phyloP scores from a whole-genome alignment of 2,329 filamentous ascomycete species.

The Delphinella strobiligena region DNA sequence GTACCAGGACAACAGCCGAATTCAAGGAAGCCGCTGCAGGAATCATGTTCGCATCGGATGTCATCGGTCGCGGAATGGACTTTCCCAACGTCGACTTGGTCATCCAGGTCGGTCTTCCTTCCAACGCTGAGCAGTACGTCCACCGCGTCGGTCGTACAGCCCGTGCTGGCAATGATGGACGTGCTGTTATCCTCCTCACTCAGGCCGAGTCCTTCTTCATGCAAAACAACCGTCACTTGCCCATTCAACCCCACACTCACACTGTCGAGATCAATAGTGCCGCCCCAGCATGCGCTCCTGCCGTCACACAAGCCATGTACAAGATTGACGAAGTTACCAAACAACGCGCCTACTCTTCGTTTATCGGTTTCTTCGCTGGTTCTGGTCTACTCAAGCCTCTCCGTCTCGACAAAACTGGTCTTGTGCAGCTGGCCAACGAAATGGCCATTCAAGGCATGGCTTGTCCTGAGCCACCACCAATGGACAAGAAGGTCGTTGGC shows the following conservation, averaged over 20 bases:
- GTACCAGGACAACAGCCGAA: slow-evolving; percentile 31
- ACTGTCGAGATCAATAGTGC: slow-evolving; percentile 28
- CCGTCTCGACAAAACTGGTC: slow-evolving; percentile 22
- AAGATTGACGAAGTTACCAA: slow-evolving; percentile 29
- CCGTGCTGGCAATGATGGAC: slow-evolving; percentile 62
- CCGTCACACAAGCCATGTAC: slow-evolving; percentile 20
- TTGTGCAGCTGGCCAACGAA: slow-evolving; percentile 32
- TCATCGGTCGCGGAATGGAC: slow-evolving; percentile 89
- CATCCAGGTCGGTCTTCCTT: slow-evolving; percentile 56
- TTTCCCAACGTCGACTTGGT: slow-evolving; percentile 94
- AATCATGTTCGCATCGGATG: slow-evolving; percentile 49
- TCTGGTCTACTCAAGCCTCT: slow-evolving; percentile 23
- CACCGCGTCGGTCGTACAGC: slow-evolving; percentile 91
- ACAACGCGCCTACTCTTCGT: slow-evolving; percentile 34
- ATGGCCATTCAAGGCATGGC: slow-evolving; percentile 29
- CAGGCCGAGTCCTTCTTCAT: slow-evolving; percentile 41
- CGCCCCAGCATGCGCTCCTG: slow-evolving; percentile 20
- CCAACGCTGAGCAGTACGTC: slow-evolving; percentile 55
- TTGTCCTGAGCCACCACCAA: slow-evolving; percentile 32
- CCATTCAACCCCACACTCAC: slow-evolving; percentile 39
- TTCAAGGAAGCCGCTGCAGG: slow-evolving; percentile 34
- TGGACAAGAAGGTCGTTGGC: slow-evolving; percentile 32
- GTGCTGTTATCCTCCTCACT: slow-evolving; percentile 42
- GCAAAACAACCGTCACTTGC: slow-evolving; percentile 34
- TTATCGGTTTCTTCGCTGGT: slow-evolving; percentile 31